Evolutionary conservation across 345 rosid genomes (phyloP).

Genomic region (Mercurialis annua): DNA sequence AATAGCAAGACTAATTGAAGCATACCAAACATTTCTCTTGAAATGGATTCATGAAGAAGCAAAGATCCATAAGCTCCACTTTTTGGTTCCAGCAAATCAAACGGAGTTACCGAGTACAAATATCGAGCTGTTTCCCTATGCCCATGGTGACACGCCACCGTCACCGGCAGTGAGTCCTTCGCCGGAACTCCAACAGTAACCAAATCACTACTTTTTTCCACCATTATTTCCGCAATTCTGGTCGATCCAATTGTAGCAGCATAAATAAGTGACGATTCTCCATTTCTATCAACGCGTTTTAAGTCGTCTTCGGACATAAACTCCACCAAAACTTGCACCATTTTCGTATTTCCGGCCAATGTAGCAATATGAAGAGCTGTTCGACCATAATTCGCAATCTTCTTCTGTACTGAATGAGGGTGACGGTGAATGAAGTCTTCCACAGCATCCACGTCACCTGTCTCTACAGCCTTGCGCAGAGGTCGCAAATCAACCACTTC

Average conservation of each 20-base stretch:
- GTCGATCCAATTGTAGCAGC: not conserved
- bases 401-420: not conserved
- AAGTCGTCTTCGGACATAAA: not conserved
- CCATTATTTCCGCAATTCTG: not conserved
- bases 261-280: not conserved
- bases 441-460: not conserved
- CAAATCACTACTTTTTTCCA: not conserved
- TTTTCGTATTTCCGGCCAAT: not conserved
- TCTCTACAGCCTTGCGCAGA: not conserved
- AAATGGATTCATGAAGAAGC: not conserved
- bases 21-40: not conserved
- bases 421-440: not conserved
- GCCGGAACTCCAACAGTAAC: not conserved
- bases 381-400: not conserved
- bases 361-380: slow-evolving; percentile 6
- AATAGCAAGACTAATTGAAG: no score
- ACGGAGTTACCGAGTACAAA: not conserved
- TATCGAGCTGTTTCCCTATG: slow-evolving; percentile 3
- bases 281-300: not conserved
- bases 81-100: not conserved
- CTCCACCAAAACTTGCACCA: not conserved
- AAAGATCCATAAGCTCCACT: not conserved
- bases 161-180: not conserved
- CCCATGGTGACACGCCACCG: not conserved
- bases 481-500: not conserved